phyloP scores from a whole-genome alignment of 352 stramenopile species.

The Pseudoperonospora humuli region DNA sequence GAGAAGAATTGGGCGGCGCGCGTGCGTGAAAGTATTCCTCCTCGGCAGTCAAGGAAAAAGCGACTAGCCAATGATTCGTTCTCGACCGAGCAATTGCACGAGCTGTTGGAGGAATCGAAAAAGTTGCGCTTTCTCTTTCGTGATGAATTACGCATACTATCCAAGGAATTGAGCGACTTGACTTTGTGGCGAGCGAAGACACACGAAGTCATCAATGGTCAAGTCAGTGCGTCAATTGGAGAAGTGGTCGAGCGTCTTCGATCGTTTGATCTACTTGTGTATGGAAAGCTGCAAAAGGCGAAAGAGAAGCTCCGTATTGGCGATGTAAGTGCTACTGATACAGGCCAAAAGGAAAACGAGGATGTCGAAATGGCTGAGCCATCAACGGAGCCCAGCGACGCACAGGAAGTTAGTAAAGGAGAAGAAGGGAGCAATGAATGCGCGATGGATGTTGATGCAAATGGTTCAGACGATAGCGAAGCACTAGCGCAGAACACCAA shows the following conservation, averaged over 20 bases:
- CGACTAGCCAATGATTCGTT: constrained; percentile 55
- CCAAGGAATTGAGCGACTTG: constrained; percentile 68
- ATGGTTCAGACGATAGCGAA: constrained; percentile 2
- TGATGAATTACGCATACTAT: constrained; percentile 65
- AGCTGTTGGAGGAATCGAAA: constrained; percentile 50
- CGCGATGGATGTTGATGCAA: constrained; percentile 24
- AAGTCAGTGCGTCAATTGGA: constrained; percentile 29
- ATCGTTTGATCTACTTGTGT: constrained; percentile 54
- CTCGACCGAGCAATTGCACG: constrained; percentile 45
- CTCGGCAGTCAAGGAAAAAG: constrained; percentile 75
- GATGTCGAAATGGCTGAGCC: constrained; percentile 9
- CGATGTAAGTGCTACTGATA: constrained; percentile 1
- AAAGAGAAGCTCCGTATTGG: constrained; percentile 39
- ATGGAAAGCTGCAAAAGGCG: constrained; percentile 45
- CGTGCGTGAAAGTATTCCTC: constrained; percentile 65
- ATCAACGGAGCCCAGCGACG: background rate
- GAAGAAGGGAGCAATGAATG: constrained; percentile 8
- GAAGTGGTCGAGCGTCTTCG: constrained; percentile 39
- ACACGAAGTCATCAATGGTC: constrained; percentile 35
- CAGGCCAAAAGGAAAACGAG: background rate
- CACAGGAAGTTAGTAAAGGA: constrained; percentile 4
- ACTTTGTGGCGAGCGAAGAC: constrained; percentile 56
- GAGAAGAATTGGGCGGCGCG: constrained; percentile 63
- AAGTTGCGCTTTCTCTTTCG: constrained; percentile 62
- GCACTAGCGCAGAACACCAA: background rate